Percentiles rank a stretch among this genome's conserved stretches.
Evolutionary conservation across 1,284 basidiomycete genomes (phyloP).

Genomic region (Schizophyllum commune): DNA sequence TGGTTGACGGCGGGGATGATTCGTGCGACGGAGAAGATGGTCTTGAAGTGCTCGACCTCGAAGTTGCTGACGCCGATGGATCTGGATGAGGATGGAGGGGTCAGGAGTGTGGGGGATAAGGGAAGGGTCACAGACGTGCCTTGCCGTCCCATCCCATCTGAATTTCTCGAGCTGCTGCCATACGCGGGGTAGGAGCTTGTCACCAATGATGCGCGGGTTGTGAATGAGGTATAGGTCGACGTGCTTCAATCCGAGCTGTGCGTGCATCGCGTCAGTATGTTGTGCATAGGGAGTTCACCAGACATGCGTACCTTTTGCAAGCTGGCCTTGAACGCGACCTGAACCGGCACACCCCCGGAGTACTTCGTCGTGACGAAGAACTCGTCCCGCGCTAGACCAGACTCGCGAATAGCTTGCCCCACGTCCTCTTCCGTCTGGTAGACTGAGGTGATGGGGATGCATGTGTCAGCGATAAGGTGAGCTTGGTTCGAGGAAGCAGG

Average conservation of each 20-base stretch:
- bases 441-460: constrained; percentile 1
- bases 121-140: constrained; percentile 26
- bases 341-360: constrained; percentile 40
- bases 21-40: constrained; percentile 46
- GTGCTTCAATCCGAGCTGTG: constrained; percentile 54
- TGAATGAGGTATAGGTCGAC: constrained; percentile 74
- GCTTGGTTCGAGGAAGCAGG: background rate
- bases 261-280: background rate
- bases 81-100: constrained; percentile 25
- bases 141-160: constrained; percentile 52
- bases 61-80: constrained; percentile 83
- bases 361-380: constrained; percentile 54
- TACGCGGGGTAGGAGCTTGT: constrained; percentile 24
- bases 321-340: constrained; percentile 46
- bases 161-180: constrained; percentile 67
- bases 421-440: constrained; percentile 43
- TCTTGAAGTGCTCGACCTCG: constrained; percentile 47
- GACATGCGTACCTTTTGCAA: constrained; percentile 39
- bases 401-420: constrained; percentile 39
- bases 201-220: constrained; percentile 39
- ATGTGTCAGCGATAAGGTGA: background rate
- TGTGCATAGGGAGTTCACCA: background rate
- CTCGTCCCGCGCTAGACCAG: constrained; percentile 34
- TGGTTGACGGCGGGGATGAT: constrained; percentile 74
- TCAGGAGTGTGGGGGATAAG: background rate